phyloP scores from a whole-genome alignment of 345 rosid species.

The Populus tremula region DNA sequence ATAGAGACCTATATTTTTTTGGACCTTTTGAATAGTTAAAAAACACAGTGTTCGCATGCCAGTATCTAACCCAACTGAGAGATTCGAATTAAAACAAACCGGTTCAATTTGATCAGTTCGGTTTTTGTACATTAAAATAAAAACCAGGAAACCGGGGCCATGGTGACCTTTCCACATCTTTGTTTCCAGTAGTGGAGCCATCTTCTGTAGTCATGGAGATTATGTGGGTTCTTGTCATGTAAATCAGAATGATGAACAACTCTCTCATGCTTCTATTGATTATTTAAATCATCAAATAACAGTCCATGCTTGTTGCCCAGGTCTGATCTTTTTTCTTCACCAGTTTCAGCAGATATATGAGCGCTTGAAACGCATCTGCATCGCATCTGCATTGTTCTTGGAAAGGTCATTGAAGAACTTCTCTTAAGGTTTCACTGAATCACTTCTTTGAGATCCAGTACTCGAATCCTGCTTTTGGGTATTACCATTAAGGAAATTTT shows the following conservation, averaged over 20 bases:
- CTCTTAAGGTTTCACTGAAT: conserved; percentile 60
- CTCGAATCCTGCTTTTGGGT: conserved; percentile 56
- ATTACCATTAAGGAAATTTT: conserved; percentile 58
- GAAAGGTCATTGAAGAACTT: conserved; percentile 85
- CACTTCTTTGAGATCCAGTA: conserved; percentile 60
- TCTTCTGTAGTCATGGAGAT: conserved; percentile 77
- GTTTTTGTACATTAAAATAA: too few species aligned
- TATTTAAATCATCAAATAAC: conserved; percentile 51
- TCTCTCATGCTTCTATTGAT: conserved; percentile 56
- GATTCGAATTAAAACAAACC: too few species aligned
- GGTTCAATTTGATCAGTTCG: too few species aligned
- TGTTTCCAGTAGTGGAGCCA: conserved; percentile 85
- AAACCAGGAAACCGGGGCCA: too few species aligned
- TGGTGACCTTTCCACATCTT: conserved; percentile 80
- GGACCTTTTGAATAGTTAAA: too few species aligned
- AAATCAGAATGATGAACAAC: conserved; percentile 46
- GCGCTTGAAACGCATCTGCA: conserved; percentile 43
- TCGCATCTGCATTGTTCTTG: conserved; percentile 47
- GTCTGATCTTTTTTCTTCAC: conserved; percentile 56
- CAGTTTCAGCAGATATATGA: conserved; percentile 43
- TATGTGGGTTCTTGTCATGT: conserved; percentile 69
- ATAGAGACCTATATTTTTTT: too few species aligned
- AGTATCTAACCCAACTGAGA: too few species aligned
- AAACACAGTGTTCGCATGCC: too few species aligned
- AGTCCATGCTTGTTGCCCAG: conserved; percentile 65